Percentiles rank a stretch among this genome's conserved stretches.
phyloP scores from a whole-genome alignment of 345 rosid genomes.

The Salix koriyanagi region DNA sequence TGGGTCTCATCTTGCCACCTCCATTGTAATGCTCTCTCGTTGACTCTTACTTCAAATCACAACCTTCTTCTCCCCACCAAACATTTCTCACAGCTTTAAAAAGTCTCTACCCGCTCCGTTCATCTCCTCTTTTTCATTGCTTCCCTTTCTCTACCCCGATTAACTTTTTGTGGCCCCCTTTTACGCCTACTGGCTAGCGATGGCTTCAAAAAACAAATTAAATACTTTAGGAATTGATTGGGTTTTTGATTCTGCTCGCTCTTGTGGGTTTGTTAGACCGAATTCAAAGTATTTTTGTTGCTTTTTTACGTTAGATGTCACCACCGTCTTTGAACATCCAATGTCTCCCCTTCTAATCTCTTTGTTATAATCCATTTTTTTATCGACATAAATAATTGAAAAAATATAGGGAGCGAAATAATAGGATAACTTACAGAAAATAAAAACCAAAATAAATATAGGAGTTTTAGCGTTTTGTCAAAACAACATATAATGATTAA shows the following conservation, averaged over 20 bases:
- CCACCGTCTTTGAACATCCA: conserved; percentile 1
- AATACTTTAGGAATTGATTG: not conserved
- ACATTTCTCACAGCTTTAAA: not conserved
- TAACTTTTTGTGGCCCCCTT: conserved; percentile 7
- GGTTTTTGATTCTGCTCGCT: not conserved
- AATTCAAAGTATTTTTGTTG: not conserved
- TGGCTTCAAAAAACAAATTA: conserved; percentile 5
- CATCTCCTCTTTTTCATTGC: too few species aligned
- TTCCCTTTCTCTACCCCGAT: not conserved
- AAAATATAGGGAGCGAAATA: too few species aligned
- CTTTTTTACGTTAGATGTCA: not conserved
- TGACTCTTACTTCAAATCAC: not conserved
- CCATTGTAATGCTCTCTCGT: too few species aligned
- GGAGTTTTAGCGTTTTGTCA: too few species aligned
- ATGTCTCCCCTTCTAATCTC: not conserved
- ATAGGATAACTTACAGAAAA: too few species aligned
- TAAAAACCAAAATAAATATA: too few species aligned
- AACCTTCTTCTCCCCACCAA: not conserved
- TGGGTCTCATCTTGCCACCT: conserved; percentile 22
- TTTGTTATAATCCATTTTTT: too few species aligned
- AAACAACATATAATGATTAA: too few species aligned
- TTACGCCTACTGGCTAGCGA: not conserved
- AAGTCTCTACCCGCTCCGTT: too few species aligned
- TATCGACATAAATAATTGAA: too few species aligned
- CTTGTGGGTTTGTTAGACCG: not conserved